Conservation (phyloP, 805 yeast species). For the Clavispora carvajalis region DNA sequence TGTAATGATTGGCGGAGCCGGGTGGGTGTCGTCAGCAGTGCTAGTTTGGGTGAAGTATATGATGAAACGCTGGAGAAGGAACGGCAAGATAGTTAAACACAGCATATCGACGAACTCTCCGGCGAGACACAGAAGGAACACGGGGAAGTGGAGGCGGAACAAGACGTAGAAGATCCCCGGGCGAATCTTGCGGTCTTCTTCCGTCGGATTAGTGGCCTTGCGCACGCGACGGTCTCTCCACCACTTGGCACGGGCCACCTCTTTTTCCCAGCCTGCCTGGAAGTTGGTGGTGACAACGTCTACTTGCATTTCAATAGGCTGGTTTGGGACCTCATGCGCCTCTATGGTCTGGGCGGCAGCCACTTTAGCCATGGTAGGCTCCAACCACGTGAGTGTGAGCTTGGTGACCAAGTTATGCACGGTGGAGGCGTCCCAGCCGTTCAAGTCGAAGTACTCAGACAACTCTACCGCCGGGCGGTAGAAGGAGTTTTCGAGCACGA, state of each 20-base stretch:
- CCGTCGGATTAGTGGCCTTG: conserved; percentile 6
- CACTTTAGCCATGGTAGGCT: conserved; percentile 21
- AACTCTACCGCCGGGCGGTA: conserved; percentile 20
- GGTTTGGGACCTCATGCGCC: conserved; percentile 14
- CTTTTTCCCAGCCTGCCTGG: conserved; percentile 15
- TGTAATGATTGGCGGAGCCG: conserved; percentile 36
- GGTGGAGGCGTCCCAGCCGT: conserved; percentile 22
- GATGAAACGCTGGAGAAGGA: conserved; percentile 25
- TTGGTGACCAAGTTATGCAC: conserved; percentile 18
- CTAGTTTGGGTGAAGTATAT: conserved; percentile 18
- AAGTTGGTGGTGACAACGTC: conserved; percentile 13
- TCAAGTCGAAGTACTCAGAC: conserved; percentile 17
- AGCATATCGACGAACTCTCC: conserved; percentile 21
- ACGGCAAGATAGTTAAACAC: conserved; percentile 22
- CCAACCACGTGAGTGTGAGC: conserved; percentile 24
- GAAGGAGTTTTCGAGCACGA: conserved; percentile 15
- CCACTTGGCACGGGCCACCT: conserved; percentile 13
- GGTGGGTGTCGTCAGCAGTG: conserved; percentile 7
- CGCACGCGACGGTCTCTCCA: conserved; percentile 14
- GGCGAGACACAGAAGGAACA: conserved; percentile 7
- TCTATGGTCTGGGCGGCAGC: conserved; percentile 19
- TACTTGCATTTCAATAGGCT: conserved; percentile 11
- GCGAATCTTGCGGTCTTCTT: conserved; percentile 10
- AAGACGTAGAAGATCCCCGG: conserved; percentile 20
- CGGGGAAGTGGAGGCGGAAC: conserved; percentile 9